Evolutionary conservation across 352 stramenopile species (phyloP).

Genomic region (Globisporangium yorkense): DNA sequence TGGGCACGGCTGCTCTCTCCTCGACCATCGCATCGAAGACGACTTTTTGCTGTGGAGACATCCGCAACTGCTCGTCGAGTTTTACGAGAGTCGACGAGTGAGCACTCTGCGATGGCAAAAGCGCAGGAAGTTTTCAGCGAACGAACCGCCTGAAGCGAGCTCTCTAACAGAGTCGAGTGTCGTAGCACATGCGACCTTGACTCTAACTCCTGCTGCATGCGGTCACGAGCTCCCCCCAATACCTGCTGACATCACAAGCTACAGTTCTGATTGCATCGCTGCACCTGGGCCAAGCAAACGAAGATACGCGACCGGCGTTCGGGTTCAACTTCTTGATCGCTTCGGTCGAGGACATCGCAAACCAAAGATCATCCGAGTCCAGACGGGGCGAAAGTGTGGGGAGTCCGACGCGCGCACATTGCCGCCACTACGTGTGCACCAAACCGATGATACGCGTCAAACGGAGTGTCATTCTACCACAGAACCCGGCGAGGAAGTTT

Average conservation of each 20-base stretch:
- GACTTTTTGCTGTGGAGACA: conserved; percentile 31
- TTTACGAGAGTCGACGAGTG: conserved; percentile 21
- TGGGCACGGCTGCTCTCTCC: not conserved
- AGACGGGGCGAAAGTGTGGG: not conserved
- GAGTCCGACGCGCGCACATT: not conserved
- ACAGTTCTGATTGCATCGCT: not conserved
- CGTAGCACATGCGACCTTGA: not conserved
- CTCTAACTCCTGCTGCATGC: not conserved
- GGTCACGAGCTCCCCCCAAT: not conserved
- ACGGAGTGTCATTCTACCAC: not conserved
- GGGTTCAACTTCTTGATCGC: not conserved
- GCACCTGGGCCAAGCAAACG: not conserved
- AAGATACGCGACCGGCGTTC: not conserved
- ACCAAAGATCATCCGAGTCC: not conserved
- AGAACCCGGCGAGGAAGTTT: not conserved
- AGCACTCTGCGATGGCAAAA: not conserved
- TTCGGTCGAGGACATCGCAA: not conserved
- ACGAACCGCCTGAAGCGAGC: too few relatives aligned
- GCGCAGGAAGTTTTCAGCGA: not conserved
- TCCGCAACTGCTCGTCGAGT: conserved; percentile 26
- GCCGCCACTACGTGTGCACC: not conserved
- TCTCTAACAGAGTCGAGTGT: not conserved
- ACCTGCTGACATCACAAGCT: too few relatives aligned
- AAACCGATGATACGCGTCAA: not conserved
- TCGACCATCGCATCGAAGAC: conserved; percentile 6